Evolutionary conservation across 768 basidiomycete species (phyloP).

Genomic region (Boletus insuetus): DNA sequence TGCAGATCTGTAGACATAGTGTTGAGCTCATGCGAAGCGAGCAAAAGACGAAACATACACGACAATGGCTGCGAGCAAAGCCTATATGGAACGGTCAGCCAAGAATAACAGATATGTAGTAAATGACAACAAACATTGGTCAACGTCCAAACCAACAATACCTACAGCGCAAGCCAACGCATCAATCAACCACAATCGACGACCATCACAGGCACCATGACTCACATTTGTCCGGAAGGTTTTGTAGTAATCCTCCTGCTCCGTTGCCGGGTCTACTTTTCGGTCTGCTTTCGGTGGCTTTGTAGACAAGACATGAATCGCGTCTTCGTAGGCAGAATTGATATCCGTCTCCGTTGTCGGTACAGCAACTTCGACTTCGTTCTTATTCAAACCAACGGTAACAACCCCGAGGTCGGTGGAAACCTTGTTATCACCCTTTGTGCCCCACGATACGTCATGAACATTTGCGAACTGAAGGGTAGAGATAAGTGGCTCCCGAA

Average conservation of each 20-base stretch:
- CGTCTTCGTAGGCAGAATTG: constrained; percentile 88
- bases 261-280: constrained; percentile 57
- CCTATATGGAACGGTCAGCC: constrained; percentile 37
- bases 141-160: constrained; percentile 85
- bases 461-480: constrained; percentile 71
- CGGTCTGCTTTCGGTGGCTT: constrained; percentile 74
- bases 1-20: constrained; percentile 23
- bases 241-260: constrained; percentile 85
- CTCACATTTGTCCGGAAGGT: constrained; percentile 83
- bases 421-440: constrained; percentile 90
- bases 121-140: constrained; percentile 60
- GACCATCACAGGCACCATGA: not conserved
- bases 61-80: constrained; percentile 70
- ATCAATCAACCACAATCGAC: constrained; percentile 17
- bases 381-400: constrained; percentile 53
- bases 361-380: constrained; percentile 82
- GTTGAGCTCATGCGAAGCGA: not conserved
- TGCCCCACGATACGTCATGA: constrained; percentile 94
- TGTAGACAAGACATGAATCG: constrained; percentile 72
- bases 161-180: constrained; percentile 34
- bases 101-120: not conserved
- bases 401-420: constrained; percentile 85
- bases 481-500: not conserved
- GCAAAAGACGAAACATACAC: constrained; percentile 46
- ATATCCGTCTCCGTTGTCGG: constrained; percentile 89